Base-by-base conservation (phyloP, 225 moss, liverwort and hornwort genomes). In the Sphagnum tenellum region DNA sequence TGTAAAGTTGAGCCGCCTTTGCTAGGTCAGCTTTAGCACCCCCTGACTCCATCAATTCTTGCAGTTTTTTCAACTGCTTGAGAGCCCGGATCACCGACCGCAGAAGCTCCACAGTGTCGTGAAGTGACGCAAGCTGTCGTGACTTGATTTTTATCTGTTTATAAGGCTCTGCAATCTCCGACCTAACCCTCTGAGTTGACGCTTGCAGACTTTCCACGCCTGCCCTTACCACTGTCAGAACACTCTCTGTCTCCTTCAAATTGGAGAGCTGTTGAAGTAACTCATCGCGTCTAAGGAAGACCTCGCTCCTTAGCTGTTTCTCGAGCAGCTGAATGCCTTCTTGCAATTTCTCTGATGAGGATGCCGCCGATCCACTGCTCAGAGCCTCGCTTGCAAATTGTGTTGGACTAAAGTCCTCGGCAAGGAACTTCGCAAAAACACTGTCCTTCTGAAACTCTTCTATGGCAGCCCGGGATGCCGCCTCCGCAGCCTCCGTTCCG, bases 221-320 rank as follows among this genome's bases (percentile, higher is more conserved):
- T 58, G 86, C 88, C 55, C 90, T 67, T 56, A 96, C 92, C 14
- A 90, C 83, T 7, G 95, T 81, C 10, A 96, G 81, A n/a, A 96
- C 95, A 64, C 88, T 88, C 79, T 96, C 95, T 45, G 95, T 92
- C 75, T 96, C 95, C 78, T 96, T 96, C 70, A 96, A 72, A 54
- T 88, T 96, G 55, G 95, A 85, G 49, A 96, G 74, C 78, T 89
- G 92, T 76, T 92, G 86, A 57, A 96, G 74, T 14, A 96, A 86
- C 79, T 92, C 86, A 59, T 89, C 95, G 44, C 92, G 95, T 61
- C 92, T 79, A 12, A 92, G 74, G 62, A 76, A 79, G 12, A 96
- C 92, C 74, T 96, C 95, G 74, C 81, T 92, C 47, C 92, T 81
- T 50, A 96, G 83, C 90, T 96, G 95, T 66, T 85, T 90, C 86